These are phyloP conservation scores for Colletotrichum eleusines DNA, from an alignment of 2,329 filamentous ascomycete species.

Conservation along the genomic window DNA sequence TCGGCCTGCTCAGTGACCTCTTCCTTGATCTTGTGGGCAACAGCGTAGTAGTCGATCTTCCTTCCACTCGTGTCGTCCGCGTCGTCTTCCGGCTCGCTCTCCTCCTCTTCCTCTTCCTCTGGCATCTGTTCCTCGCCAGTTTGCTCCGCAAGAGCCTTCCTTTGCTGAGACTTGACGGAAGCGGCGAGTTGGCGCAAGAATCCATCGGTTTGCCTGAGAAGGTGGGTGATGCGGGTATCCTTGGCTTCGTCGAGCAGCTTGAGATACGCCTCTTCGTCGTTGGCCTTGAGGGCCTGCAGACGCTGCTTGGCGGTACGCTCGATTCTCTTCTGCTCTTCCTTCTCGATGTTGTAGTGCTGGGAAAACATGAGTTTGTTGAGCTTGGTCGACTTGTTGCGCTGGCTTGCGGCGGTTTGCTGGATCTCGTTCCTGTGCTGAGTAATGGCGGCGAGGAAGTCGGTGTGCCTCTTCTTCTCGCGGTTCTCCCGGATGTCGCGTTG, in stretches of 20 bases:
- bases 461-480: constrained; percentile 97
- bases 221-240: constrained; percentile 97
- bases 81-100: constrained; percentile 75
- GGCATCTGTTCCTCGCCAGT: constrained; percentile 75
- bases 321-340: constrained; percentile 98
- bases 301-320: constrained; percentile 98
- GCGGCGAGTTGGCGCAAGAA: constrained; percentile 96
- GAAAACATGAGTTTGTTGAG: constrained; percentile 88
- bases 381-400: constrained; percentile 83
- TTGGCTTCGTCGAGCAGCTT: constrained; percentile 98
- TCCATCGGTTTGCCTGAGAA: constrained; percentile 96
- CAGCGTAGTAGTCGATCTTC: constrained; percentile 99
- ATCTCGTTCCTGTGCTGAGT: constrained; percentile 86
- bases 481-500: constrained; percentile 96
- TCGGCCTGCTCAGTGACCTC: constrained; percentile 85
- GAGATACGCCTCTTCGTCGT: constrained; percentile 99
- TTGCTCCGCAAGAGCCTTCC: constrained; percentile 76
- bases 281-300: constrained; percentile 97
- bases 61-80: constrained; percentile 76
- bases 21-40: constrained; percentile 95
- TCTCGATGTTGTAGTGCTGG: constrained; percentile 96
- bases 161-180: constrained; percentile 94
- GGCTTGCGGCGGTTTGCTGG: constrained; percentile 72
- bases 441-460: constrained; percentile 90
- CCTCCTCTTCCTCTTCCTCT: constrained; percentile 74